Evolutionary conservation across 2,329 filamentous ascomycete species (phyloP).

Genomic region (Raffaelea arxii): DNA sequence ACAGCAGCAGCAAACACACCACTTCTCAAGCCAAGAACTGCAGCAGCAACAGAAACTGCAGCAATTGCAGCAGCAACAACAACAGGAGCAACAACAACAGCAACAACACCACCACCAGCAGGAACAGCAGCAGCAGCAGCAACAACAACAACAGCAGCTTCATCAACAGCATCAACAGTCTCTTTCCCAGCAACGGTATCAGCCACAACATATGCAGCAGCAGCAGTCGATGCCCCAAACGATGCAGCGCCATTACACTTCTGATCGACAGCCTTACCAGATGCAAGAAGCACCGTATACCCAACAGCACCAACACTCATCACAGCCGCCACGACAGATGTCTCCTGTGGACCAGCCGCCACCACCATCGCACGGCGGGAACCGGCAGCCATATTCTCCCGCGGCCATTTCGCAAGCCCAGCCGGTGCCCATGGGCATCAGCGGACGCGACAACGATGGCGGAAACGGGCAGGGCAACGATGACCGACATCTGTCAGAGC

Average conservation of each 20-base stretch:
- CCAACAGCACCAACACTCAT: not conserved
- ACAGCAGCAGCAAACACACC: not conserved
- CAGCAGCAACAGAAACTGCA: not conserved
- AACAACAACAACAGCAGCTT: conserved; percentile 17
- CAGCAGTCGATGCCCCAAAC: too few relatives aligned
- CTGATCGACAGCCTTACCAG: not conserved
- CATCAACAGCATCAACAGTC: not conserved
- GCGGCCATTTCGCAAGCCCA: too few relatives aligned
- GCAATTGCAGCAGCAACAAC: not conserved
- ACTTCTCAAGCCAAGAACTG: not conserved
- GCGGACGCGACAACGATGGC: not conserved
- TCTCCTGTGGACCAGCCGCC: too few relatives aligned
- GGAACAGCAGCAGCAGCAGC: conserved; percentile 1
- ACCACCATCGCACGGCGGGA: not conserved
- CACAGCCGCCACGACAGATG: too few relatives aligned
- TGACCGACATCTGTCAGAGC: too few relatives aligned
- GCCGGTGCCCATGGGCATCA: too few relatives aligned
- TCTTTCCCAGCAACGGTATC: not conserved
- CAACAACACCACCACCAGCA: not conserved
- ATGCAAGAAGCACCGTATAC: not conserved
- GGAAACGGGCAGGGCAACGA: too few relatives aligned
- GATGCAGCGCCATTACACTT: not conserved
- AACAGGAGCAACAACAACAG: not conserved
- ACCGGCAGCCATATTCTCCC: too few relatives aligned
- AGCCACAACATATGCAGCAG: not conserved